Evolutionary conservation across 805 yeast species (phyloP).

Genomic region (Phaffomyces antillensis): DNA sequence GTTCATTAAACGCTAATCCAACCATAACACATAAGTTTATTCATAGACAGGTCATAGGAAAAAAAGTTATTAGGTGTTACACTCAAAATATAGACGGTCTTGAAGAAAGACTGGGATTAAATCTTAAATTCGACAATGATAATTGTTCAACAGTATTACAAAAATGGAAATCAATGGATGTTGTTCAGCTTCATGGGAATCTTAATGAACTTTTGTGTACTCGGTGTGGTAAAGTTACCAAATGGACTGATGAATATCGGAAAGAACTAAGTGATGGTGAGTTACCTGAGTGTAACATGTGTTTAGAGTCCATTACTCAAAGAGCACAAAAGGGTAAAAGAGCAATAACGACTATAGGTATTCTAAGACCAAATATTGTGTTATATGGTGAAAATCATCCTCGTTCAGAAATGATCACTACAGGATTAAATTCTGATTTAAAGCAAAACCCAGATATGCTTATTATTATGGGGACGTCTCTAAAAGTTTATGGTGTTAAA

Average conservation of each 20-base stretch:
- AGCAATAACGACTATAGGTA: slow-evolving; percentile 61
- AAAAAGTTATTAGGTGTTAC: slow-evolving; percentile 74
- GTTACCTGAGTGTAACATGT: slow-evolving; percentile 71
- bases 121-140: slow-evolving; percentile 41
- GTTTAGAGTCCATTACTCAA: slow-evolving; percentile 48
- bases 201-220: slow-evolving; percentile 72
- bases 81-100: slow-evolving; percentile 94
- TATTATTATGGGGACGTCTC: slow-evolving; percentile 87
- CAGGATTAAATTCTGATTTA: slow-evolving; percentile 61
- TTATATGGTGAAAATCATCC: slow-evolving; percentile 95
- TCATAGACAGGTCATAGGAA: slow-evolving; percentile 33
- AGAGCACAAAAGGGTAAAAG: slow-evolving; percentile 69
- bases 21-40: slow-evolving; percentile 82
- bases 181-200: slow-evolving; percentile 89
- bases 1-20: slow-evolving; percentile 61
- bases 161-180: slow-evolving; percentile 60
- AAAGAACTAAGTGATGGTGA: slow-evolving; percentile 48
- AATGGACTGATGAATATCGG: slow-evolving; percentile 54
- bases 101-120: slow-evolving; percentile 59
- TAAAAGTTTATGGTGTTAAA: slow-evolving; percentile 86
- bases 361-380: slow-evolving; percentile 82
- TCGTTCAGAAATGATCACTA: slow-evolving; percentile 68
- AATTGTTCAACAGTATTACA: slow-evolving; percentile 17
- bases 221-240: slow-evolving; percentile 47
- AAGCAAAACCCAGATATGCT: slow-evolving; percentile 66